Percentiles rank a stretch among this genome's conserved stretches.
Evolutionary conservation across 1,284 basidiomycete genomes (phyloP).

Genomic region (Neolentinus lepideus): DNA sequence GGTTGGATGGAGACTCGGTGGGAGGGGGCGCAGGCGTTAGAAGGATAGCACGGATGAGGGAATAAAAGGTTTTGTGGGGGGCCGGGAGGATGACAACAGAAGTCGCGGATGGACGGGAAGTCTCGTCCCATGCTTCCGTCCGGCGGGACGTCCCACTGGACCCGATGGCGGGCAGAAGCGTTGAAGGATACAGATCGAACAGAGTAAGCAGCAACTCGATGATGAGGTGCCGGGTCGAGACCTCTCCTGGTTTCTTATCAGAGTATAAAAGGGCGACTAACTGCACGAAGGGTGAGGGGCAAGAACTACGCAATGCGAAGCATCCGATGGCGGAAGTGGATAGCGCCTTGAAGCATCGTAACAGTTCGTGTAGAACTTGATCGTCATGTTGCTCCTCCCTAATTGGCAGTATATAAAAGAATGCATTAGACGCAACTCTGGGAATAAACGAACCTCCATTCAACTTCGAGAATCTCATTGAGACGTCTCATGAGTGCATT

Average conservation of each 20-base stretch:
- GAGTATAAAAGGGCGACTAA: slow-evolving; percentile 85
- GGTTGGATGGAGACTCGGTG: slow-evolving; percentile 54
- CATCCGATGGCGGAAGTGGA: slow-evolving; percentile 84
- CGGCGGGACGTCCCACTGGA: slow-evolving; percentile 26
- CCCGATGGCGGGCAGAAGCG: slow-evolving; percentile 42
- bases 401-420: background rate
- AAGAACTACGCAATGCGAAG: slow-evolving; percentile 74
- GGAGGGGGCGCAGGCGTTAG: slow-evolving; percentile 72
- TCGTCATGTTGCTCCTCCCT: slow-evolving; percentile 99
- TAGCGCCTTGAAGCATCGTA: slow-evolving; percentile 92
- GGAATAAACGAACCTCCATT: slow-evolving; percentile 75
- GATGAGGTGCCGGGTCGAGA: slow-evolving; percentile 85
- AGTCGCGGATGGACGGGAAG: slow-evolving; percentile 26
- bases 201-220: slow-evolving; percentile 78
- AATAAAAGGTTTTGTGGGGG: slow-evolving; percentile 66
- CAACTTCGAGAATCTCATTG: slow-evolving; percentile 90
- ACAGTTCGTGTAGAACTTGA: slow-evolving; percentile 84
- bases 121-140: slow-evolving; percentile 50
- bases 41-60: slow-evolving; percentile 61
- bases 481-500: slow-evolving; percentile 75
- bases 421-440: background rate
- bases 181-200: slow-evolving; percentile 77
- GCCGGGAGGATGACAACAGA: slow-evolving; percentile 54
- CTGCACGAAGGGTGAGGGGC: slow-evolving; percentile 82
- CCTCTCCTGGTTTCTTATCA: slow-evolving; percentile 95